Conservation (phyloP, 805 yeast species). For the Spathaspora sp. region DNA sequence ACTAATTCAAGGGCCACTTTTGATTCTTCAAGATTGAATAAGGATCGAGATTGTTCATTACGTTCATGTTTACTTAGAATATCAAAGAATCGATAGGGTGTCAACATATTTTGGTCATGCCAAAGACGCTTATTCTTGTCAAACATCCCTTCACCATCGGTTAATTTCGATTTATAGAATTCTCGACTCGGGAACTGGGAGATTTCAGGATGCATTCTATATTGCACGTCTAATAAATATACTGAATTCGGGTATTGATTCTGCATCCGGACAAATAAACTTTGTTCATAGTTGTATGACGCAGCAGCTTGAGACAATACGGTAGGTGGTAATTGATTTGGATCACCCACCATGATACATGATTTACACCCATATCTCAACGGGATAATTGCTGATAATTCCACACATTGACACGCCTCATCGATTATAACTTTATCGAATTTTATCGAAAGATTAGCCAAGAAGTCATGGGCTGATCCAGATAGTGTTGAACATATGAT, state of each 20-base stretch:
- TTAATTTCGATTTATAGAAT: slow-evolving; percentile 69
- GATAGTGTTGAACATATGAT: slow-evolving; percentile 90
- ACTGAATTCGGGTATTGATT: slow-evolving; percentile 56
- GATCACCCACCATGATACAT: slow-evolving; percentile 98
- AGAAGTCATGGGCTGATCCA: slow-evolving; percentile 88
- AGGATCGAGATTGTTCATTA: slow-evolving; percentile 63
- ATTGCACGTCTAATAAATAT: slow-evolving; percentile 81
- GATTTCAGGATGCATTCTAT: slow-evolving; percentile 96
- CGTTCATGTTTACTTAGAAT: slow-evolving; percentile 59
- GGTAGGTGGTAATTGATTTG: slow-evolving; percentile 96
- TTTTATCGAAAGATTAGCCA: slow-evolving; percentile 67
- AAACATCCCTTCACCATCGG: slow-evolving; percentile 78
- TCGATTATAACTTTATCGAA: slow-evolving; percentile 92
- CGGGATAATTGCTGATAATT: slow-evolving; percentile 86
- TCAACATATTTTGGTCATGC: slow-evolving; percentile 57
- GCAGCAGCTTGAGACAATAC: slow-evolving; percentile 89
- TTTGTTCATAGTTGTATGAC: slow-evolving; percentile 75
- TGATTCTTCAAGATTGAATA: slow-evolving; percentile 70
- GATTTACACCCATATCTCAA: slow-evolving; percentile 83
- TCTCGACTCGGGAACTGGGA: slow-evolving; percentile 81
- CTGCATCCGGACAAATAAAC: slow-evolving; percentile 92
- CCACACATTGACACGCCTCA: slow-evolving; percentile 98
- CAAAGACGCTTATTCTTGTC: slow-evolving; percentile 61
- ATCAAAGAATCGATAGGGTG: slow-evolving; percentile 80
- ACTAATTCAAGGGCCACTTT: slow-evolving; percentile 65